Conservation (phyloP, 2,329 filamentous ascomycete genomes). For the Taxawa tesnikishii region DNA sequence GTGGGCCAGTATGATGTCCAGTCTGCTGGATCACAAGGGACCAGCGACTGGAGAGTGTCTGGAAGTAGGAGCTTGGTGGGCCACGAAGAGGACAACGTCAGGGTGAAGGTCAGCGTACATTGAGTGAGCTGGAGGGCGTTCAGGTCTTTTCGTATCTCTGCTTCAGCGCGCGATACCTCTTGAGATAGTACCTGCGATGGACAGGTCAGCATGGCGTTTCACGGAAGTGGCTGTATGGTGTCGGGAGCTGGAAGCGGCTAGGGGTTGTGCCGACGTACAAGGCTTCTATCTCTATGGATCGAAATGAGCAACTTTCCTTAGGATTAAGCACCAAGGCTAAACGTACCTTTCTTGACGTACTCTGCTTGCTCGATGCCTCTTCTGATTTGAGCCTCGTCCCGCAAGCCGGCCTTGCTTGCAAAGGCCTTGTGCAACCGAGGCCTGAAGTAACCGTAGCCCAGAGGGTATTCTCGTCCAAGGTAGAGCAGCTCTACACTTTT, state of each 20-base stretch:
- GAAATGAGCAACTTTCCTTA: background rate
- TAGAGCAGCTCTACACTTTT: conserved; percentile 62
- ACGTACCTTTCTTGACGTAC: conserved; percentile 77
- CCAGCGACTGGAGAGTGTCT: conserved; percentile 77
- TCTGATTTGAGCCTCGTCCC: conserved; percentile 62
- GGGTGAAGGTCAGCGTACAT: background rate
- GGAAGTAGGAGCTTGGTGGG: conserved; percentile 55
- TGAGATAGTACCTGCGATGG: conserved; percentile 67
- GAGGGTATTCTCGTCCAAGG: conserved; percentile 75
- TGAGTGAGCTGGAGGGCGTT: conserved; percentile 3
- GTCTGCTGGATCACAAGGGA: conserved; percentile 67
- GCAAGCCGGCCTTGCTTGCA: conserved; percentile 56
- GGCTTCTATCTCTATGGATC: conserved; percentile 68
- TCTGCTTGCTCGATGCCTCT: conserved; percentile 66
- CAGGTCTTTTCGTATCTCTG: conserved; percentile 50
- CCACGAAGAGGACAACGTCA: conserved; percentile 31
- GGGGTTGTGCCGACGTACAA: conserved; percentile 67
- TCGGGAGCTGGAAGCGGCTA: too few species aligned
- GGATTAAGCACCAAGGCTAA: conserved; percentile 1
- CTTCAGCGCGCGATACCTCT: conserved; percentile 74
- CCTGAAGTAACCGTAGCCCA: conserved; percentile 73
- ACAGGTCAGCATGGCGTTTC: background rate
- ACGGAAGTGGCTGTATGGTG: too few species aligned
- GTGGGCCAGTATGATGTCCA: conserved; percentile 76
- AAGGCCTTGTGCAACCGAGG: conserved; percentile 77